Evolutionary conservation across 441 rosid species (phyloP).

Genomic region (Jatropha podagrica): DNA sequence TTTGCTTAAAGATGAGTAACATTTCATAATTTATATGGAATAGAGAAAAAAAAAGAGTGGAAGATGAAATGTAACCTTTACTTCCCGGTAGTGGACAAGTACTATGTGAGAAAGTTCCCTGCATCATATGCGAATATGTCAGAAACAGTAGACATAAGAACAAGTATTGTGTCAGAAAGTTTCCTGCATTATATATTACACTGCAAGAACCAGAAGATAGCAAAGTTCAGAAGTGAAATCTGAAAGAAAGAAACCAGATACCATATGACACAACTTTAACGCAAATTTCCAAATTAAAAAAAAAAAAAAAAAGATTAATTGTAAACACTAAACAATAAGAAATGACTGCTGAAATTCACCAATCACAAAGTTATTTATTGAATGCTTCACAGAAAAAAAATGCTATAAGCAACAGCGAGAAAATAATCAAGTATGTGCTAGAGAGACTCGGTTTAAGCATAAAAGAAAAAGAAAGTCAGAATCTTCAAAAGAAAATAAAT

Average conservation of each 20-base stretch:
- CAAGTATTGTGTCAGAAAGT: conserved; percentile 62
- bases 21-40: conserved; percentile 1
- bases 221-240: background rate
- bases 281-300: background rate
- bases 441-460: background rate
- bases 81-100: conserved; percentile 87
- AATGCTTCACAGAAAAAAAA: background rate
- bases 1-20: background rate
- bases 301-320: background rate
- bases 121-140: conserved; percentile 25
- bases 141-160: conserved; percentile 3
- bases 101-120: conserved; percentile 84
- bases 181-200: conserved; percentile 46
- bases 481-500: background rate
- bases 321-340: background rate
- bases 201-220: background rate
- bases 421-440: background rate
- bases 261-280: background rate
- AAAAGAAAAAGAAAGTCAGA: background rate
- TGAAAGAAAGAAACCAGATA: background rate
- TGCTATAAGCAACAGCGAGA: too few relatives aligned
- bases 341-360: background rate
- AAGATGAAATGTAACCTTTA: conserved; percentile 54
- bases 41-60: conserved; percentile 3
- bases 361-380: background rate